A percentile compares a stretch with the other conserved stretches of the same genome.
These are phyloP conservation scores for Magnaporthiopsis poae DNA, from an alignment of 2,329 filamentous ascomycete genomes.

Conservation along the genomic window DNA sequence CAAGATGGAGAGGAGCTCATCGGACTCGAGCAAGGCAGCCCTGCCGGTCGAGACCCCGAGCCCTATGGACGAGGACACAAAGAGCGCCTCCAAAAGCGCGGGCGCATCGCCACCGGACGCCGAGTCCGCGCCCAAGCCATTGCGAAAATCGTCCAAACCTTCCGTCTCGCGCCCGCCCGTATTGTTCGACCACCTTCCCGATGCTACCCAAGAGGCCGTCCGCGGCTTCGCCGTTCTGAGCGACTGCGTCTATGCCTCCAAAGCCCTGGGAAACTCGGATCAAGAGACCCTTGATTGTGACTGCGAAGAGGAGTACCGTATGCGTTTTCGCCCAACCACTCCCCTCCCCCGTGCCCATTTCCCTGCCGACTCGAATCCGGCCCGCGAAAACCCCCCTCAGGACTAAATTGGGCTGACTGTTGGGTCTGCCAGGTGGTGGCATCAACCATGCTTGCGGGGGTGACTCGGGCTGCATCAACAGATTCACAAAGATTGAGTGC, in stretches of 20 bases:
- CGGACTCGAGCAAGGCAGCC: not conserved
- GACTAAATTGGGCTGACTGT: conserved; percentile 8
- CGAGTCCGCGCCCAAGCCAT: conserved; percentile 56
- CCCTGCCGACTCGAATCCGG: not conserved
- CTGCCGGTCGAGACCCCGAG: conserved; percentile 28
- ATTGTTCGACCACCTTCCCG: conserved; percentile 65
- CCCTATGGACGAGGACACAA: conserved; percentile 34
- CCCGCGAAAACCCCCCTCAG: not conserved
- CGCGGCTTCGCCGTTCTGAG: conserved; percentile 70
- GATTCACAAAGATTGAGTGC: conserved; percentile 96
- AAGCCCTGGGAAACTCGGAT: conserved; percentile 82
- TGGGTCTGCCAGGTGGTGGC: conserved; percentile 38
- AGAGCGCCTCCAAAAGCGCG: conserved; percentile 17
- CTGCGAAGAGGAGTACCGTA: conserved; percentile 90
- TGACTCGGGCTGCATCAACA: conserved; percentile 96
- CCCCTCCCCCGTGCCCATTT: not conserved
- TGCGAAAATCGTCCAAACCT: conserved; percentile 66
- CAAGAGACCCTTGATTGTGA: conserved; percentile 89
- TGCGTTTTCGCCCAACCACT: conserved; percentile 29
- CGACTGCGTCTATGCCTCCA: conserved; percentile 83
- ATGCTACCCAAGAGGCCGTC: conserved; percentile 68
- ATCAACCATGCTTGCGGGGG: conserved; percentile 83
- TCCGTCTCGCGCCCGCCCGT: conserved; percentile 43
- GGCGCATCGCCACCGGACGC: conserved; percentile 36
- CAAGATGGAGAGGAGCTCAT: conserved; percentile 26